Base-by-base conservation (phyloP, 257 asterid species). In the Nicotiana undulata region DNA sequence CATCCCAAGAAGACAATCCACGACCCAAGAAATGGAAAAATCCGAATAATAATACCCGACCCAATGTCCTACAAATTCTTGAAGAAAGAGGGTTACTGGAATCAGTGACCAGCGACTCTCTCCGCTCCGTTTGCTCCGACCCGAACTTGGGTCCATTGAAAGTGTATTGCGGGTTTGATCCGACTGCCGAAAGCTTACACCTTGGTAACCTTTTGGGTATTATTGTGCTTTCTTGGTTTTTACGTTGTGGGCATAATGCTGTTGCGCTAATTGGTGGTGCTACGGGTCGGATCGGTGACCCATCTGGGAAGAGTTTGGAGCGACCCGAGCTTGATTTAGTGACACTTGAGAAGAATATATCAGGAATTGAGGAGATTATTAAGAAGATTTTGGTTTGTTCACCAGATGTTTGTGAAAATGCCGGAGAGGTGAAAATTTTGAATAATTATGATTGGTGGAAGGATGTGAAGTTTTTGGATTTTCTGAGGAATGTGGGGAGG, bases 391-490 rank as follows among this genome's bases (percentile, higher is more conserved):
- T 95, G 49, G 88, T 16, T 16, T 40, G 22, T 59, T 3, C 75
- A 40, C 61, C 75, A 79, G 44, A 18, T 44, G 68, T 65, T 34
- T 79, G 75, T 79, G 20, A 44, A 18, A 63, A 60, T 37, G 86
- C 18, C 82, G 89, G 53, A 85, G 53, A 76, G 53, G 67, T 40
- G 37, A 2, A 55, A 85, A 84, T 95, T 60, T 44, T 95, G 49
- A 91, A 95, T 88, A 95, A 95, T 68, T 91, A 93, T 86, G 97
- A 92, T 28, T 95, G 99, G 98, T 95, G 99, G 99, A 95, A 93
- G 82, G 93, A 92, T 7, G 90, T 95, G 82, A 91, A 81, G 63
- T 88, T 93, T 18, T 85, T 93, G 65, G 98, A 95, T 81, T 95
- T 95, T 83, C 81, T 95, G 52, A 85, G 79, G 74, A 87, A 93